phyloP scores from a whole-genome alignment of 2,329 filamentous ascomycete genomes.

The Trichophyton simii region DNA sequence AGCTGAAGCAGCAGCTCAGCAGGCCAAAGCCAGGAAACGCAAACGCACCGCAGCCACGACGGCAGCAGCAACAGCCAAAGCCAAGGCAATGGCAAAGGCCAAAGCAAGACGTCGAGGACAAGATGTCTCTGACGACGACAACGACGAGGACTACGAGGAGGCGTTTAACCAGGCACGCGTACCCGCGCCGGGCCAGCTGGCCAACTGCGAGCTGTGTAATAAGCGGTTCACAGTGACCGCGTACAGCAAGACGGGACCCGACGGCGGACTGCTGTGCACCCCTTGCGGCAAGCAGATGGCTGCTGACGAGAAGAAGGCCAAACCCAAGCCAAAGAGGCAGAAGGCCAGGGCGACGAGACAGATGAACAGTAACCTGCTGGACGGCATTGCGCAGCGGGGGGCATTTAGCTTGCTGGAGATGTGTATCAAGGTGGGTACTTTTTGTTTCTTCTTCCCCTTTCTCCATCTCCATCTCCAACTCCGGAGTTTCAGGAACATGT shows the following conservation, averaged over 20 bases:
- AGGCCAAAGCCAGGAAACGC: slow-evolving; percentile 35
- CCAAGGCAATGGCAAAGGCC: slow-evolving; percentile 39
- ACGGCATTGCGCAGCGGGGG: slow-evolving; percentile 46
- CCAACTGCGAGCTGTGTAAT: slow-evolving; percentile 71
- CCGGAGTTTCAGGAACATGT: too few species aligned
- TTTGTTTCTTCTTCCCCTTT: not conserved
- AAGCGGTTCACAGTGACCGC: slow-evolving; percentile 88
- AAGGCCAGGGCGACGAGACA: slow-evolving; percentile 57
- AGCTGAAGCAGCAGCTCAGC: slow-evolving; percentile 20
- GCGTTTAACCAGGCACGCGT: slow-evolving; percentile 45
- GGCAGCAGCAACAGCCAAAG: slow-evolving; percentile 35
- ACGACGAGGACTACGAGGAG: slow-evolving; percentile 34
- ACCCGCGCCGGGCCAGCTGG: slow-evolving; percentile 69
- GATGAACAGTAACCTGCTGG: slow-evolving; percentile 70
- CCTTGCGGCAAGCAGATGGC: slow-evolving; percentile 65
- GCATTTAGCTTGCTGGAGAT: slow-evolving; percentile 38
- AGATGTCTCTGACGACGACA: slow-evolving; percentile 30
- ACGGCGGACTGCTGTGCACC: slow-evolving; percentile 74
- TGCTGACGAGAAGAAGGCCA: slow-evolving; percentile 49
- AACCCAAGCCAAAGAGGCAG: slow-evolving; percentile 42
- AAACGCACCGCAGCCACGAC: slow-evolving; percentile 32
- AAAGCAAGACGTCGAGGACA: slow-evolving; percentile 31
- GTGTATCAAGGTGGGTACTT: slow-evolving; percentile 41
- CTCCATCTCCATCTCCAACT: not conserved
- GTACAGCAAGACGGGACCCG: slow-evolving; percentile 68